Evolutionary conservation across 2,329 filamentous ascomycete species (phyloP), one percentile per base, ranked within the genome.

Genomic region (Samsoniella hepiali): DNA sequence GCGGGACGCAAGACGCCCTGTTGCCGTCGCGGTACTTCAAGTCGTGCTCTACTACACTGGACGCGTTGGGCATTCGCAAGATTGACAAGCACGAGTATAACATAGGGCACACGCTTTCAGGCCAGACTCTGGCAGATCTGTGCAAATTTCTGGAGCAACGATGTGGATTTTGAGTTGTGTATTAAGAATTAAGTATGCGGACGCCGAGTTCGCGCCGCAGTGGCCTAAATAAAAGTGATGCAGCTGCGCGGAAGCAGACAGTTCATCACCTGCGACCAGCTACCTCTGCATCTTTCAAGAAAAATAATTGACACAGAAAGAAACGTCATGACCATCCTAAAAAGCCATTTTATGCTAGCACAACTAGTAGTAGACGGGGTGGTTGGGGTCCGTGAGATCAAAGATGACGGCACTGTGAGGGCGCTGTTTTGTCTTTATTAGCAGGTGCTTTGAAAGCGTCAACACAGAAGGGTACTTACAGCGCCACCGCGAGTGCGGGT

Each of bases 361-460:
- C 29, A 9, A 27, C 40, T 71, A 81, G 72, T 82, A 83, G 66
- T 82, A 83, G 57, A 74, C 72, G 11, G 82, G 82, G 62, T 84
- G 76, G 63, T 79, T 69, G 0, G 82, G 82, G 64, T 86, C 83
- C 17, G 81, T 81, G 17, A 86, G 70, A 68, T 86, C 83, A 69
- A 83, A 86, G 58, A 86, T 79, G 64, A 85, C 82, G 51, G 71
- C 76, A 11, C 81, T 84, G 67, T 87, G 84, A 45, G 84, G 84
- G 69, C 81, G 82, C 68, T 70, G 44, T 44, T 36, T 0, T 5
- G 3, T 40, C 22, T 53, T 44, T 4, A 22, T 63, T 54, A 62
- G 58, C 50, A 47, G 5, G 3, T 15, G 11, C 40, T 51, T 34
- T 2, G 4, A 3, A 22, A n/a, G 32, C 3, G 4, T 15, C 7